Percentiles rank a stretch among this genome's conserved stretches.
Evolutionary conservation across 2,329 filamentous ascomycete genomes (phyloP).

Genomic region (Teratosphaeriaceae sp.): DNA sequence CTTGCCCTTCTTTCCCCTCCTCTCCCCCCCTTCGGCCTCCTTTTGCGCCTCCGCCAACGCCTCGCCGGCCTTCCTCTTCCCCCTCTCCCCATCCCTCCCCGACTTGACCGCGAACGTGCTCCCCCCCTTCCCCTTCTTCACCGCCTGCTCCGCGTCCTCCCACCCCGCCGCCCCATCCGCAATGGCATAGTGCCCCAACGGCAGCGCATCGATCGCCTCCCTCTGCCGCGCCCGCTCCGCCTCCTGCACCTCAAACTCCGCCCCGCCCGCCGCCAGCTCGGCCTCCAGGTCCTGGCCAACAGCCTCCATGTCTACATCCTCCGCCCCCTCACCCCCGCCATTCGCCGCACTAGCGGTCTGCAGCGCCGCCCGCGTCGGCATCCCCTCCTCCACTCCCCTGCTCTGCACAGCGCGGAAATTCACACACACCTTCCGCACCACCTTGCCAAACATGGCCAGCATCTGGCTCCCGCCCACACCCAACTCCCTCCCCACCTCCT

Average conservation of each 20-base stretch:
- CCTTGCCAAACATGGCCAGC: conserved; percentile 95
- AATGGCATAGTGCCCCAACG: conserved; percentile 70
- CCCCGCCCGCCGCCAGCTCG: conserved; percentile 76
- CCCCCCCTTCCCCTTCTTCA: conserved; percentile 44
- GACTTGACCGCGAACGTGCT: conserved; percentile 63
- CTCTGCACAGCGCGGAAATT: conserved; percentile 72
- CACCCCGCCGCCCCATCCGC: conserved; percentile 46
- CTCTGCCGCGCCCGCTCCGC: conserved; percentile 73
- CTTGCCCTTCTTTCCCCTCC: conserved; percentile 26
- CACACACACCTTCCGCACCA: conserved; percentile 76
- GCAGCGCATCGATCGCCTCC: conserved; percentile 82
- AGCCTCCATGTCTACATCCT: conserved; percentile 44
- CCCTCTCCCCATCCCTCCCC: conserved; percentile 19
- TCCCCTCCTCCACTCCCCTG: conserved; percentile 50
- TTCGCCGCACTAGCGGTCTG: conserved; percentile 2
- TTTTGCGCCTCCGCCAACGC: conserved; percentile 29
- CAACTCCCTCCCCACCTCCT: conserved; percentile 72
- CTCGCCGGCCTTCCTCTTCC: conserved; percentile 31
- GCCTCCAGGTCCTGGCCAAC: conserved; percentile 58
- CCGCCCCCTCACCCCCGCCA: conserved; percentile 39
- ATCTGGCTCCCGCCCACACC: conserved; percentile 69
- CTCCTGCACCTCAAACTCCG: conserved; percentile 59
- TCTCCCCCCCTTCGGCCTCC: conserved; percentile 25
- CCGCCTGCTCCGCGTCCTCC: conserved; percentile 57
- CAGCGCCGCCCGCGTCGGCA: conserved; percentile 36